Conservation (phyloP, 768 basidiomycete genomes). For the Auricularia sp. region DNA sequence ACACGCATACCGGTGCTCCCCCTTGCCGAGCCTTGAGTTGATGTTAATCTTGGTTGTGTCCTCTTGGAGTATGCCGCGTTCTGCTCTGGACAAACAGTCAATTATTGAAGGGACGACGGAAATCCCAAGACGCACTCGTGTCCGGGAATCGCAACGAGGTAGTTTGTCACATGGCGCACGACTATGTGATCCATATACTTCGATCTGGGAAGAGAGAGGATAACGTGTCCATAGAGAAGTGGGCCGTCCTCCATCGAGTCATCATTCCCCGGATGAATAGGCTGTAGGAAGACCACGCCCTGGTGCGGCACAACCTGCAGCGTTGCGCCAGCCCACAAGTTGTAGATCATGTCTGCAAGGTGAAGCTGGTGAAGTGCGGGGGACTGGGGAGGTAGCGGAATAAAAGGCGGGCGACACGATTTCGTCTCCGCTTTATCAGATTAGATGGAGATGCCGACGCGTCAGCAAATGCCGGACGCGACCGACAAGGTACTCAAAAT, state of each 20-base stretch:
- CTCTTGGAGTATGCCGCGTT: neutral
- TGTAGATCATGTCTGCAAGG: neutral
- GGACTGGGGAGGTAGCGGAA: neutral
- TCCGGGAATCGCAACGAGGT: neutral
- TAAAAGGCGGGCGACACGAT: neutral
- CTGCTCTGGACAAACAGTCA: neutral
- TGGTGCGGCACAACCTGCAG: neutral
- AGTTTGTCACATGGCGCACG: neutral
- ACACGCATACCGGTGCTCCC: neutral
- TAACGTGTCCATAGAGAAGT: neutral
- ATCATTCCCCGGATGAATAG: neutral
- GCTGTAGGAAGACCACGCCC: neutral
- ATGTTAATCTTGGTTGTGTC: neutral
- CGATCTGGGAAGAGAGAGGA: neutral
- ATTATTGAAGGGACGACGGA: neutral
- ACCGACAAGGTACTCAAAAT: neutral
- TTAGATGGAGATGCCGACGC: neutral
- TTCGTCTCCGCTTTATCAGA: neutral
- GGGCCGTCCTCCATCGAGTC: neutral
- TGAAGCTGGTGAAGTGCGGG: no score
- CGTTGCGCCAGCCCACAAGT: neutral
- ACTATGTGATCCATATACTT: neutral
- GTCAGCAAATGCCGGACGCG: neutral
- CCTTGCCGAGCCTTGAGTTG: neutral
- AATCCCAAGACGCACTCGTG: neutral